Conservation (phyloP, 495 filamentous ascomycete genomes). For the Friedmanniomyces simplex region DNA sequence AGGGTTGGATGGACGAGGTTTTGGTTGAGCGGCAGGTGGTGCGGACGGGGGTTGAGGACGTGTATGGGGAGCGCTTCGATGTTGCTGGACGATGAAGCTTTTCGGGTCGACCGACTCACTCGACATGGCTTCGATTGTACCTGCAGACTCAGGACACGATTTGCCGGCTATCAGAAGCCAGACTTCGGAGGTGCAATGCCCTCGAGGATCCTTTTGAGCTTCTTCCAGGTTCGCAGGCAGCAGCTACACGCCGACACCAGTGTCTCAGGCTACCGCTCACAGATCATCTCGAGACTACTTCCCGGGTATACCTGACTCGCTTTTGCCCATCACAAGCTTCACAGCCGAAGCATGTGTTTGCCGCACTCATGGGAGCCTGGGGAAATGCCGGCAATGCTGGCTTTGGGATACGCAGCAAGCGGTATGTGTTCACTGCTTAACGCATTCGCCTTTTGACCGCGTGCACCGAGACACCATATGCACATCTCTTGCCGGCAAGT, state of each 20-base stretch:
- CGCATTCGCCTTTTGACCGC: not conserved
- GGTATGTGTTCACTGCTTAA: not conserved
- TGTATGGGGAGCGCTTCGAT: constrained; percentile 6
- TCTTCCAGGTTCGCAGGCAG: no score
- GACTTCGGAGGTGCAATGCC: no score
- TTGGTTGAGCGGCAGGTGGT: constrained; percentile 9
- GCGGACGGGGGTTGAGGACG: constrained; percentile 10
- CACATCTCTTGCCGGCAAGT: not conserved
- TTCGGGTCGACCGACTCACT: no score
- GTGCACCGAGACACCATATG: not conserved
- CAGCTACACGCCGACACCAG: no score
- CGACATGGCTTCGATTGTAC: no score
- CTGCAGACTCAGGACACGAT: no score
- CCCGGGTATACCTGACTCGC: not conserved
- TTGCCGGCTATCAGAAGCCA: no score
- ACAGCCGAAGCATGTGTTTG: not conserved
- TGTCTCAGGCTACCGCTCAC: not conserved
- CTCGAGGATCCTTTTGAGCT: no score
- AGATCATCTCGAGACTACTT: not conserved
- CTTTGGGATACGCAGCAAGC: not conserved
- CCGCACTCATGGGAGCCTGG: not conserved
- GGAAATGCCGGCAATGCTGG: not conserved
- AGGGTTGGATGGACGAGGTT: constrained; percentile 9
- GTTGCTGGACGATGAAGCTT: not conserved
- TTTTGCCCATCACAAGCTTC: not conserved